phyloP scores from a whole-genome alignment of 768 basidiomycete species.

The Pisolithus sp. region DNA sequence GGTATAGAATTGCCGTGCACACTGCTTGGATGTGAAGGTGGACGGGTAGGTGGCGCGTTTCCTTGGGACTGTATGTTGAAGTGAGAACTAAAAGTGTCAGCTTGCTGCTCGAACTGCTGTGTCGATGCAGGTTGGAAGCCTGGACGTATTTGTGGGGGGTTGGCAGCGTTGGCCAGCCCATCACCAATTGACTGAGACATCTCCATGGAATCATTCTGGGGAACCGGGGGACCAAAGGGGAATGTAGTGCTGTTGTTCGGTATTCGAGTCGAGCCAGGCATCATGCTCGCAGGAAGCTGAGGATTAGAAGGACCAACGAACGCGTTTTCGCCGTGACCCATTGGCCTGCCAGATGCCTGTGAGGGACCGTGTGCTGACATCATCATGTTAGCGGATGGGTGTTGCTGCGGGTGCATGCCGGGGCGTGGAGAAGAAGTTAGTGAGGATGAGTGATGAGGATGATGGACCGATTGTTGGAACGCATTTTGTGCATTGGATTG shows the following conservation, averaged over 20 bases:
- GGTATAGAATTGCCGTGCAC: constrained; percentile 25
- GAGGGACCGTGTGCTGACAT: constrained; percentile 27
- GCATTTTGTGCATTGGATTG: constrained; percentile 26
- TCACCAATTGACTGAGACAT: constrained; percentile 38
- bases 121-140: constrained; percentile 54
- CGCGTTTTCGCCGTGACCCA: constrained; percentile 42
- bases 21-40: constrained; percentile 37
- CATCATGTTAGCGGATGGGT: constrained; percentile 23
- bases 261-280: constrained; percentile 31
- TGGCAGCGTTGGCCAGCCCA: constrained; percentile 34
- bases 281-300: constrained; percentile 27
- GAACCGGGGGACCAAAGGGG: constrained; percentile 42
- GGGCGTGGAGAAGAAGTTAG: constrained; percentile 27
- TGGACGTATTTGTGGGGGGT: constrained; percentile 23
- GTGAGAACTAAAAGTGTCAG: constrained; percentile 26
- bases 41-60: constrained; percentile 36
- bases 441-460: constrained; percentile 26
- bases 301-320: constrained; percentile 38
- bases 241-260: constrained; percentile 29
- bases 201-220: constrained; percentile 44
- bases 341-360: constrained; percentile 29
- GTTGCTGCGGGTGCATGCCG: constrained; percentile 22
- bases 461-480: constrained; percentile 20
- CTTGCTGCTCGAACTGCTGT: constrained; percentile 49
- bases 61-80: constrained; percentile 32